Base-by-base conservation (phyloP, 441 rosid species). In the Euphorbia schlechtendalii region DNA sequence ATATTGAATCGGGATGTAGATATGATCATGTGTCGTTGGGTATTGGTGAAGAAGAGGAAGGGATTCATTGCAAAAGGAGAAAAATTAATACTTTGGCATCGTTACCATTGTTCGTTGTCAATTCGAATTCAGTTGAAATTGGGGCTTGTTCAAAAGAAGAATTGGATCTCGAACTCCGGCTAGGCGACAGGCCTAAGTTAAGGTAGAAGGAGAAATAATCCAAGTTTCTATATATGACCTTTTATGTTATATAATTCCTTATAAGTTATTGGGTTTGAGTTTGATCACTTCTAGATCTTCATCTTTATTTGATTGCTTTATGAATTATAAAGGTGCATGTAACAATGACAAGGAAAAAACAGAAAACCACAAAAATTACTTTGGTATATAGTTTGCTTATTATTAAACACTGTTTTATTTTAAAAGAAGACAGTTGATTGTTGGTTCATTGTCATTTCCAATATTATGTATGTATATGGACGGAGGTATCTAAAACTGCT, bases 111-210 rank as follows among this genome's bases (percentile, higher is more conserved):
- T 74, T 83, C 53, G 76, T 77, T 51, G 45, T 69, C 43, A 75
- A 76, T 67, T 77, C 84, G 59, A 72, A 74, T 65, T 72, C 86
- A 24, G 69, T 72, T 56, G 76, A 77, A 72, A 76, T 68, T 17
- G 77, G 77, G 70, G 70, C 74, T 64, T 70, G 69, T 69, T 56
- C 76, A 3, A 66, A 75, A 70, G 93, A 90, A 66, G 99, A 86
- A 22, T 66, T 93, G 74, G 98, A 93, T 85, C 98, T 93, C 67
- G 98, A 93, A 78, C 97, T 93, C 67, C 81, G 98, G 79, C 96
- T 93, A 27, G 97, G 96, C 4, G 61, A 74, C 56, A 82, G 78
- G 54, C 87, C 88, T 36, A 82, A 84, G 90, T 82, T 76, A 74
- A 86, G 75, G 45, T 77, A 77, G 76, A 64, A 65, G 71, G 72